These are phyloP conservation scores for Crithidia mellificae DNA, from an alignment of 208 protist species.

Conservation along the genomic window DNA sequence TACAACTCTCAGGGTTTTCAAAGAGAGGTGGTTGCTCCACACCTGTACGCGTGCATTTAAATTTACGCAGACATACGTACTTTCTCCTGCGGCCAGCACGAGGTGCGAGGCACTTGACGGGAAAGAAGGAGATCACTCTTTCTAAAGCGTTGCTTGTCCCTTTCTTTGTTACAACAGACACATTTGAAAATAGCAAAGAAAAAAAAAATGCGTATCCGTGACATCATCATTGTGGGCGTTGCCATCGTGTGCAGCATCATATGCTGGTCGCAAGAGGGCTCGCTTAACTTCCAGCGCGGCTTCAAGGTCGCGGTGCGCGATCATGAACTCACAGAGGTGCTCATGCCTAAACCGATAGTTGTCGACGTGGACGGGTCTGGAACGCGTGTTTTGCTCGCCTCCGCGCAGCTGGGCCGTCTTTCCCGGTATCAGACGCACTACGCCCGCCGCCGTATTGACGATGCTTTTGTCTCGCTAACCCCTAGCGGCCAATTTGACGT, in stretches of 20 bases:
- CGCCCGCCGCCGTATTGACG: conserved; percentile 47
- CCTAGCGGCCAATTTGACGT: conserved; percentile 28
- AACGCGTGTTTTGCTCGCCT: conserved; percentile 50
- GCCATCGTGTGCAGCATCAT: conserved; percentile 77
- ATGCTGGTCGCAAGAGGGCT: conserved; percentile 80
- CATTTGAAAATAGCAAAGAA: too few species aligned
- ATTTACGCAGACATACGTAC: too few species aligned
- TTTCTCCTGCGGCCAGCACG: too few species aligned
- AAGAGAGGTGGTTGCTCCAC: too few species aligned
- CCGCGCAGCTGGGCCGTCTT: conserved; percentile 36
- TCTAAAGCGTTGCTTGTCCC: too few species aligned
- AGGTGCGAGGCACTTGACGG: background rate
- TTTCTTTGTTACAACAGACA: too few species aligned
- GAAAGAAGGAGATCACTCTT: background rate
- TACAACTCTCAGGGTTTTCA: too few species aligned
- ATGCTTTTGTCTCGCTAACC: conserved; percentile 45
- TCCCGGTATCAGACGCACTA: conserved; percentile 53
- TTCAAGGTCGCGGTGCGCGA: conserved; percentile 63
- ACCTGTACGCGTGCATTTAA: too few species aligned
- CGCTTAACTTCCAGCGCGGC: conserved; percentile 58
- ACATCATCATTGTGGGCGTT: conserved; percentile 70
- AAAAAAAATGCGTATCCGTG: conserved; percentile 73
- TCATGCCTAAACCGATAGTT: conserved; percentile 72
- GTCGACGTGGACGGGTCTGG: conserved; percentile 57
- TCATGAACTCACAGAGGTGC: conserved; percentile 31